These are phyloP conservation scores for Eucalyptus guilfoylei DNA, from an alignment of 345 rosid species.

Conservation along the genomic window DNA sequence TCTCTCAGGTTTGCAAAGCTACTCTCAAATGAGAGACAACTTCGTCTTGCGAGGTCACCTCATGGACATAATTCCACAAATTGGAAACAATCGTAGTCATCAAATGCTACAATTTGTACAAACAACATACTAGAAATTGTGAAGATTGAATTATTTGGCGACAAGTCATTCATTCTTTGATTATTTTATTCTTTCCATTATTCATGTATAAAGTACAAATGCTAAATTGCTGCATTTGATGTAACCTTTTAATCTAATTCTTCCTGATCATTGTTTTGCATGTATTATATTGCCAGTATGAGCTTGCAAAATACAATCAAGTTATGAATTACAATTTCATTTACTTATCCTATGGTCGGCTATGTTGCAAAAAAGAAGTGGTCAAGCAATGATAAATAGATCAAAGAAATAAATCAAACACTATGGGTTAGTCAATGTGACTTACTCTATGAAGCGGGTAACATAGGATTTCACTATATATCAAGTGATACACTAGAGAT, in stretches of 20 bases:
- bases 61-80: no score
- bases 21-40: slow-evolving; percentile 20
- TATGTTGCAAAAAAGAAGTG: not conserved
- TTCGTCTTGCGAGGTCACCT: slow-evolving; percentile 8
- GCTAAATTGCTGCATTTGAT: not conserved
- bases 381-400: not conserved
- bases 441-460: not conserved
- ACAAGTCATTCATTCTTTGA: not conserved
- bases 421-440: not conserved
- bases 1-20: slow-evolving; percentile 23
- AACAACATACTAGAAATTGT: not conserved
- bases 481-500: not conserved
- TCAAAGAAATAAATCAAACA: not conserved
- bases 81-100: not conserved
- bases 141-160: not conserved
- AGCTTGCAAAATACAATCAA: not conserved
- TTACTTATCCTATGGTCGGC: not conserved
- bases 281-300: not conserved
- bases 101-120: not conserved
- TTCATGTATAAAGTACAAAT: not conserved
- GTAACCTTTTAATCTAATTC: not conserved
- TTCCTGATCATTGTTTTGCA: not conserved
- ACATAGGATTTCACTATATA: not conserved
- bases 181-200: not conserved
- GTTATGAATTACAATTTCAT: not conserved